Base-by-base conservation (phyloP, 2,329 filamentous ascomycete genomes). In the Aspergillus proliferans region DNA sequence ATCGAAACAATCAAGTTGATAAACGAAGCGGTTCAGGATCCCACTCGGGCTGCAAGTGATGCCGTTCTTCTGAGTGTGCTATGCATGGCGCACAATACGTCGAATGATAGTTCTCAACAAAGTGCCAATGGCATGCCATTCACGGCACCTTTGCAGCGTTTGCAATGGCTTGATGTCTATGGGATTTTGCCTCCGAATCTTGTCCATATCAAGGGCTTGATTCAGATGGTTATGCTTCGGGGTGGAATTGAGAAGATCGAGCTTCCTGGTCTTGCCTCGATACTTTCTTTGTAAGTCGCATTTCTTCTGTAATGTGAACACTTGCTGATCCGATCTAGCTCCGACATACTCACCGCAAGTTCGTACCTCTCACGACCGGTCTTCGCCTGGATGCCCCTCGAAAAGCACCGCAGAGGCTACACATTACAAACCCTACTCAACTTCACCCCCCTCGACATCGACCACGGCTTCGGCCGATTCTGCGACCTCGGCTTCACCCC, bases 91-190 rank as follows among this genome's bases (percentile, higher is more conserved):
- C 58, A 65, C 57, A 60, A 66, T 52, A 58, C 62, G 30, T 58
- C 61, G 0, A 54, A 59, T 18, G 53, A 62, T 14, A 47, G 51
- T 9, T 48, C 53, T 28, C 40, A 47, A 6, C 48, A 49, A 5
- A 48, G 47, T 1, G 47, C 53, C 28, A 50, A 45, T 12, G 52
- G 28, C 6, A 60, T 52, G 6, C 66, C 68, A 14, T 68, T 67
- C 19, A 60, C 62, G 15, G 57, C 67, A 2, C 68, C 68, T 1
- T 57, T 70, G 42, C 63, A 60, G 19, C 58, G 59, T 3, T 48
- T 71, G 43, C 67, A 70, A 48, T 69, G 67, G 61, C 49, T 71
- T 4, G 62, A 68, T 46, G 57, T 70, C 6, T 70, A 70, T 45
- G 67, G 67, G 0, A 60, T 58, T 47, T 56, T 67, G 10, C 58